These are phyloP conservation scores for Xylariaceae sp. DNA, from an alignment of 2,329 filamentous ascomycete species.

Conservation along the genomic window DNA sequence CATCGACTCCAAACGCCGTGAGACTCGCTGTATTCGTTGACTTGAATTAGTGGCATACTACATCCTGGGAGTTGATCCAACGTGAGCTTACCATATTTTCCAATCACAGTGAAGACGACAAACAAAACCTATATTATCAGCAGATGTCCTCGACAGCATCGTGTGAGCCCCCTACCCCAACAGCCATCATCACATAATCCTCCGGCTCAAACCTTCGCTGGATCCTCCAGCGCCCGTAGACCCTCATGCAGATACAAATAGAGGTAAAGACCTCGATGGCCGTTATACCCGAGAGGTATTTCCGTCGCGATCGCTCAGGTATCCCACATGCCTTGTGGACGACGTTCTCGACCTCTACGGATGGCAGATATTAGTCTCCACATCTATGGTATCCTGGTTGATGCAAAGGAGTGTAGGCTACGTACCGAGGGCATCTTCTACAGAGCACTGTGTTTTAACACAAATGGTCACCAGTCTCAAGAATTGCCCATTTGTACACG, in stretches of 20 bases:
- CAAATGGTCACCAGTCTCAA: constrained; percentile 20
- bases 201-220: constrained; percentile 32
- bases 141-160: background rate
- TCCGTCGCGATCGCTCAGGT: constrained; percentile 29
- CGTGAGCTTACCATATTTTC: constrained; percentile 27
- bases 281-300: constrained; percentile 33
- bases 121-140: constrained; percentile 20
- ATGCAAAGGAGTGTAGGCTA: no score
- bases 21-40: constrained; percentile 22
- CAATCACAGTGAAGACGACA: constrained; percentile 29
- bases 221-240: constrained; percentile 35
- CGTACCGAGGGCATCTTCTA: constrained; percentile 27
- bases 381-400: no score
- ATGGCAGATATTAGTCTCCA: background rate
- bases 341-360: constrained; percentile 29
- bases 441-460: constrained; percentile 22
- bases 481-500: constrained; percentile 26
- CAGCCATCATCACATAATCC: constrained; percentile 38
- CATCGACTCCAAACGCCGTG: constrained; percentile 34
- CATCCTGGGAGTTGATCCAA: background rate
- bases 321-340: constrained; percentile 33
- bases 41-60: no score
- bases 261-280: constrained; percentile 31
- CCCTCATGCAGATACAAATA: constrained; percentile 33
- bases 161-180: constrained; percentile 26